Base-by-base conservation (phyloP, 139 green algal species). In the Raphidocelis subcapitata region DNA sequence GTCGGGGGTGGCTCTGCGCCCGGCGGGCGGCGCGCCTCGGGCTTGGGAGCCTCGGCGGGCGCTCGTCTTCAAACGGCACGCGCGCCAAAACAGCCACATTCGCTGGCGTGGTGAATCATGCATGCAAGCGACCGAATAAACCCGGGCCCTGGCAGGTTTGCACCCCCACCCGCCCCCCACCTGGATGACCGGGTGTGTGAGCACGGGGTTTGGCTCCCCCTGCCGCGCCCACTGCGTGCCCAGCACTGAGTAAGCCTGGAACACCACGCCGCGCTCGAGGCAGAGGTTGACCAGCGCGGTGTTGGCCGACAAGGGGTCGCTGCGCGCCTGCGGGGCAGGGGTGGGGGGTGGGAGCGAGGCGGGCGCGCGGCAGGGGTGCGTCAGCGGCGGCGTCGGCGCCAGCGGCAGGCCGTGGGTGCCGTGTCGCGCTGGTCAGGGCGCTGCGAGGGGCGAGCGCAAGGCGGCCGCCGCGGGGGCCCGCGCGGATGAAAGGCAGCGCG, bases 171-270 rank as follows among this genome's bases (percentile, higher is more conserved):
- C n/a, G n/a, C 29, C 10, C 20, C 68, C 12, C 44, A 78, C 36
- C 54, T 64, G 3, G 0, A 93, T n/a, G 0, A 73, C 46, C 0
- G 72, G 64, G 55, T 84, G 74, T 3, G 35, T 62, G 26, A 89
- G 65, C 33, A 94, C 84, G 23, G 86, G 86, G 73, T 93, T 94
- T 36, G 33, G n/a, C 33, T 60, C 26, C 28, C 64, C 62, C 24
- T 15, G 47, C 33, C 41, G 26, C 26, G 82, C 75, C 49, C 67
- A 63, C 80, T 96, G 92, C 15, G 81, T 91, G 2, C 92, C 92
- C 15, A 97, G 74, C 0, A 74, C 87, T 66, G 69, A 86, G 81
- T 96, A 97, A 14, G 80, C 79, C 33, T 76, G 69, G 52, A 88
- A 85, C 35, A 82, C 72, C 21, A 93, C 80, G 47, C 81, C 82